These are phyloP conservation scores for Exserohilum rostratum DNA, from an alignment of 2,329 filamentous ascomycete species.

Conservation along the genomic window DNA sequence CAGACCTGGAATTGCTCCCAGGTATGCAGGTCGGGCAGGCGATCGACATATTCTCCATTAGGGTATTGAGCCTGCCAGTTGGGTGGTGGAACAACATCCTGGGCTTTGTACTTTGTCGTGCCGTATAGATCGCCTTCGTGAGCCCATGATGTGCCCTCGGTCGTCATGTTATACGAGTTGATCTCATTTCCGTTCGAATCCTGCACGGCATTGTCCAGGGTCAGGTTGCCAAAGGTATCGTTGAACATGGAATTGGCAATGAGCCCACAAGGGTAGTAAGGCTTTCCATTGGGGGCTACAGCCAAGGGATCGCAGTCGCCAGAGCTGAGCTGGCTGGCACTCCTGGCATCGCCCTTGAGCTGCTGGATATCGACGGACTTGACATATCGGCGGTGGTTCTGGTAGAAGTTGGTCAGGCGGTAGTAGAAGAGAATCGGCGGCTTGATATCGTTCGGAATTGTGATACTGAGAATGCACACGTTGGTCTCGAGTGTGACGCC, in stretches of 20 bases:
- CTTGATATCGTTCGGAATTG: constrained; percentile 76
- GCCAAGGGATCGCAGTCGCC: constrained; percentile 78
- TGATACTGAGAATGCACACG: constrained; percentile 76
- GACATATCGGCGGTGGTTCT: constrained; percentile 96
- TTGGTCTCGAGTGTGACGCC: constrained; percentile 44
- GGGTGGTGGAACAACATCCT: constrained; percentile 77
- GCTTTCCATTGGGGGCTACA: constrained; percentile 53
- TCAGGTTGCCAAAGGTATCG: constrained; percentile 77
- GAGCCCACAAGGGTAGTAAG: constrained; percentile 92
- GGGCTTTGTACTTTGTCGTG: constrained; percentile 66
- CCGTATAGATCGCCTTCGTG: constrained; percentile 84
- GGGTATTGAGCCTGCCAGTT: constrained; percentile 81
- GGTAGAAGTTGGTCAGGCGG: constrained; percentile 95
- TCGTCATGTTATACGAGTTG: constrained; percentile 74
- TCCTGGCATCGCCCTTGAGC: constrained; percentile 73
- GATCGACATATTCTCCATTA: constrained; percentile 67
- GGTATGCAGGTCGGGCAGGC: constrained; percentile 73
- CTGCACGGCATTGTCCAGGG: constrained; percentile 61
- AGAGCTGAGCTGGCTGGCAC: constrained; percentile 64
- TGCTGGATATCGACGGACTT: constrained; percentile 85
- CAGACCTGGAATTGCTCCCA: constrained; percentile 94
- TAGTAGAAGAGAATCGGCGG: constrained; percentile 94
- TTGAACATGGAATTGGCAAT: constrained; percentile 99
- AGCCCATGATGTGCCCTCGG: constrained; percentile 81
- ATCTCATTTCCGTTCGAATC: constrained; percentile 44